Evolutionary conservation across 176 grass and related monocot species (phyloP), one percentile per base, ranked within the genome.

Genomic region (Aegilops longissima): DNA sequence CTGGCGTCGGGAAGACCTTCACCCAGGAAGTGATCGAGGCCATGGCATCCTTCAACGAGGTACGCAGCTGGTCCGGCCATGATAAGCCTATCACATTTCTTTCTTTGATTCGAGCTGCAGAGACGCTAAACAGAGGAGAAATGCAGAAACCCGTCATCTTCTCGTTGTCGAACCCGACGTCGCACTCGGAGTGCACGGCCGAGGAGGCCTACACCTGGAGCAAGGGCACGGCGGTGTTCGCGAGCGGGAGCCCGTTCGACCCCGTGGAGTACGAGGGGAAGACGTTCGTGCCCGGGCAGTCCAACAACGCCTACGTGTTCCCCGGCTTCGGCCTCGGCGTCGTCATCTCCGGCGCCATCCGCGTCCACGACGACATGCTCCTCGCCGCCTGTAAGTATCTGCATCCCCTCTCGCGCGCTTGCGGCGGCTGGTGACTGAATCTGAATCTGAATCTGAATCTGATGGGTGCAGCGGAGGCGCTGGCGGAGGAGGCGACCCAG

Each of bases 221-320:
- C 66, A 96, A 87, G 97, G 94, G 34, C 83, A 94, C 87, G 84
- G 92, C 88, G 23, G 93, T 99, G 69, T 99, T 99, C 90, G 97
- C 97, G 16, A 94, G 92, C 81, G 97, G 97, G 51, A 96, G 94
- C 85, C 97, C 97, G 6, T 99, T 99, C 83, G 90, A 92, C 80
- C 64, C 89, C 44, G 84, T 99, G 14, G 97, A 99, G 79, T 87
- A 91, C 47, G 87, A 92, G 11, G 97, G 90, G 1, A 99, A 93
- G 85, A 52, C 82, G 14, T 83, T 90, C 83, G 49, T 87, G 24
- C 90, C 94, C 6, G 97, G 97, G 54, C 95, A 96, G 82, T 91
- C 93, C 20, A 98, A 94, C 84, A 98, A 96, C 87, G 97, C 97
- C 40, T 96, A 98, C 90, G 86, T 98, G 51, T 98, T 98, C 87